Evolutionary conservation across 2,329 filamentous ascomycete species (phyloP).

Genomic region (Dendrostoma leiphaemia): DNA sequence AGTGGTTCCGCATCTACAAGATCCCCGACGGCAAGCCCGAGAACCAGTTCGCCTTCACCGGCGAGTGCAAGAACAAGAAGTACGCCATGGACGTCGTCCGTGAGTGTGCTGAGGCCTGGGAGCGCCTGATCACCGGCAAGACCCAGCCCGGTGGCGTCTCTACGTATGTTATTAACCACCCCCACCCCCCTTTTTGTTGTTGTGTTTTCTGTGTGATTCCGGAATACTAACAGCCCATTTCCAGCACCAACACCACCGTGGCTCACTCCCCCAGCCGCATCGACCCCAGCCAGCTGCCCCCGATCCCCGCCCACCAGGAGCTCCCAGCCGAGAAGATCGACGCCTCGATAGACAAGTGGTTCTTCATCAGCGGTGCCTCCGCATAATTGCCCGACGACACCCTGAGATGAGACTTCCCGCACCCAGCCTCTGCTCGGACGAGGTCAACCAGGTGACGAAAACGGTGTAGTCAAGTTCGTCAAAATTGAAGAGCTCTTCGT

Average conservation of each 20-base stretch:
- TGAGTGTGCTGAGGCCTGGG: conserved; percentile 96
- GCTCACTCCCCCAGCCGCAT: conserved; percentile 71
- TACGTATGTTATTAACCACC: conserved; percentile 59
- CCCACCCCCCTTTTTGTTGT: conserved; percentile 17
- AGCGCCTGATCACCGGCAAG: conserved; percentile 92
- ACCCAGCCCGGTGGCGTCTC: conserved; percentile 73
- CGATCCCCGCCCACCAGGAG: conserved; percentile 78
- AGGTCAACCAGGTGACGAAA: background rate
- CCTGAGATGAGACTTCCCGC: background rate
- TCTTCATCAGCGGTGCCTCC: conserved; percentile 99
- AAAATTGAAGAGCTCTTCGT: background rate
- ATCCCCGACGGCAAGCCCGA: conserved; percentile 99
- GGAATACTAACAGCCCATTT: conserved; percentile 8
- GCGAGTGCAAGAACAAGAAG: conserved; percentile 99
- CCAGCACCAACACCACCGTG: conserved; percentile 77
- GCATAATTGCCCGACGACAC: conserved; percentile 47
- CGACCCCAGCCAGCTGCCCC: conserved; percentile 66
- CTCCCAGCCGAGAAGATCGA: conserved; percentile 86
- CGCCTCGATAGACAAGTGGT: conserved; percentile 99
- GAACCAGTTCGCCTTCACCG: conserved; percentile 99
- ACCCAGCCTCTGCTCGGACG: background rate
- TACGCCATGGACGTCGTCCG: conserved; percentile 95
- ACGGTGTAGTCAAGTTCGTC: background rate
- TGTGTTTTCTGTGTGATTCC: background rate
- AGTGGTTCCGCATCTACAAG: conserved; percentile 99